phyloP scores from a whole-genome alignment of 768 basidiomycete genomes.

The Pleurotus salmoneostramineus region DNA sequence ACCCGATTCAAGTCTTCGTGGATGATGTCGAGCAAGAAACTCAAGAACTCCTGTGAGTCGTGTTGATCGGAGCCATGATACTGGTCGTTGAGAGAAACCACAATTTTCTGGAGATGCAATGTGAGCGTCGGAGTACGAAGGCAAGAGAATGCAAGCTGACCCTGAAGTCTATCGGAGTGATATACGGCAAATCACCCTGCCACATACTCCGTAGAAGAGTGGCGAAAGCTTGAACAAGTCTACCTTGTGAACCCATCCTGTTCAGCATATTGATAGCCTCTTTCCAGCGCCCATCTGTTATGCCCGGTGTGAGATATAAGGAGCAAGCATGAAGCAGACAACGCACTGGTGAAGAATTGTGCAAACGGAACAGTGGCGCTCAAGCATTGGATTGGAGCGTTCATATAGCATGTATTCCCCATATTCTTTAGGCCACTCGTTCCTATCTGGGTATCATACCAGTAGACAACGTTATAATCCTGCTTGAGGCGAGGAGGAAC shows the following conservation, averaged over 20 bases:
- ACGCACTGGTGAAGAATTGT: conserved; percentile 83
- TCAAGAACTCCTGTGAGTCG: conserved; percentile 96
- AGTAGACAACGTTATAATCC: conserved; percentile 82
- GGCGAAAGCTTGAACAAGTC: conserved; percentile 78
- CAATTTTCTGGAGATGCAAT: conserved; percentile 26
- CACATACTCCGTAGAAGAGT: conserved; percentile 83
- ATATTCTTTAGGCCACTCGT: conserved; percentile 90
- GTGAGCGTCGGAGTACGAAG: not conserved
- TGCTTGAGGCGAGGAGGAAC: conserved; percentile 64
- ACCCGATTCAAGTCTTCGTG: conserved; percentile 88
- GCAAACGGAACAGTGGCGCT: conserved; percentile 93
- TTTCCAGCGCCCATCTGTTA: conserved; percentile 79
- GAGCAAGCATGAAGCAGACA: not conserved
- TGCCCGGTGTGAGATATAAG: conserved; percentile 9
- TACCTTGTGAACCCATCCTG: conserved; percentile 84
- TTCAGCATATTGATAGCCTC: conserved; percentile 82
- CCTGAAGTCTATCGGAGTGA: conserved; percentile 81
- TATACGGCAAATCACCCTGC: conserved; percentile 78
- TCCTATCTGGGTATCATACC: conserved; percentile 77
- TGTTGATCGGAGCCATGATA: conserved; percentile 91
- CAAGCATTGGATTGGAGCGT: conserved; percentile 94
- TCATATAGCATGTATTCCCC: conserved; percentile 99
- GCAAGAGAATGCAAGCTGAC: conserved; percentile 31
- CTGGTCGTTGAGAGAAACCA: conserved; percentile 55
- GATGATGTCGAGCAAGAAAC: conserved; percentile 88